Percentiles rank a stretch among this genome's conserved stretches.
These are phyloP conservation scores for Camptophora hylomeconis DNA, from an alignment of 2,329 filamentous ascomycete species.

Conservation along the genomic window DNA sequence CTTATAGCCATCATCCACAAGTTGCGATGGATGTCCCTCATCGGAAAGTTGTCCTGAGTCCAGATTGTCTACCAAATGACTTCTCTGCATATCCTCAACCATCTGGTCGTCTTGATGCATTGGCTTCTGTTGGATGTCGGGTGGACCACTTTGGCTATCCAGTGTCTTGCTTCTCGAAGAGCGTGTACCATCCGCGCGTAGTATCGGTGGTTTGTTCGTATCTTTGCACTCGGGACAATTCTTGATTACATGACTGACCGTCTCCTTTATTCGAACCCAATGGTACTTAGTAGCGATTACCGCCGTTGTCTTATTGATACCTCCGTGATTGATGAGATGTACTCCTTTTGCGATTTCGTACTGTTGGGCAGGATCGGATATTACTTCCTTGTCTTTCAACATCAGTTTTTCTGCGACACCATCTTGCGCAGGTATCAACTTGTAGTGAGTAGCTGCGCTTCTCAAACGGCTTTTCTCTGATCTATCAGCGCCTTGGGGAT, in stretches of 20 bases:
- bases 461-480: slow-evolving; percentile 91
- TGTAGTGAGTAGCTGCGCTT: slow-evolving; percentile 90
- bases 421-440: slow-evolving; percentile 46
- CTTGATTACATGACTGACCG: slow-evolving; percentile 84
- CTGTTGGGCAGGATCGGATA: slow-evolving; percentile 77
- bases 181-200: slow-evolving; percentile 18
- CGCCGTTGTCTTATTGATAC: slow-evolving; percentile 96
- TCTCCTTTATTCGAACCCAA: slow-evolving; percentile 97
- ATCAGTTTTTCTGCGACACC: slow-evolving; percentile 60
- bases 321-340: slow-evolving; percentile 66
- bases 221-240: slow-evolving; percentile 88
- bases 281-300: slow-evolving; percentile 88
- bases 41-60: no score
- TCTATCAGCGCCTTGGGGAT: slow-evolving; percentile 82
- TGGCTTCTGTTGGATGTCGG: slow-evolving; percentile 12
- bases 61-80: no score
- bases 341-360: slow-evolving; percentile 74
- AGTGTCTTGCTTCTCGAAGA: slow-evolving; percentile 16
- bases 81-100: no score
- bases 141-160: slow-evolving; percentile 9
- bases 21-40: no score
- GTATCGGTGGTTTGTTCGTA: slow-evolving; percentile 43
- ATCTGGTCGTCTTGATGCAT: slow-evolving; percentile 14
- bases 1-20: no score
- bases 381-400: slow-evolving; percentile 96